Evolutionary conservation across 2,329 filamentous ascomycete genomes (phyloP).

Genomic region (Curvularia spicifera): DNA sequence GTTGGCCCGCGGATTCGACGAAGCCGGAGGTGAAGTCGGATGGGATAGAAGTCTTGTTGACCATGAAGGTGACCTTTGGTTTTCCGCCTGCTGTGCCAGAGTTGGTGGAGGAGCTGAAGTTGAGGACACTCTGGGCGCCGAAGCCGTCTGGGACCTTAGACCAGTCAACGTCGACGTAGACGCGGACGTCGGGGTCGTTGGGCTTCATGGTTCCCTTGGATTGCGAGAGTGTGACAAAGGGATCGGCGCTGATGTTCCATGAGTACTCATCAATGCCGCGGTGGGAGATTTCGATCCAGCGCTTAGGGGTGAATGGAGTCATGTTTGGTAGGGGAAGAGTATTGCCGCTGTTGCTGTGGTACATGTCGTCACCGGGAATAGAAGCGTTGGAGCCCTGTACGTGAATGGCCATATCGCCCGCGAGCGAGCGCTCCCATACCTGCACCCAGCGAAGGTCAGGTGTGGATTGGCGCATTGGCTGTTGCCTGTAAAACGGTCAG

Average conservation of each 20-base stretch:
- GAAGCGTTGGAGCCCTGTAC: conserved; percentile 71
- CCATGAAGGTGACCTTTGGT: conserved; percentile 41
- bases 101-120: conserved; percentile 42
- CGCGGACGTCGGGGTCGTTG: conserved; percentile 40
- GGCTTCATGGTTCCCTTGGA: conserved; percentile 41
- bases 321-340: conserved; percentile 41
- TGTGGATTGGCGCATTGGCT: conserved; percentile 73
- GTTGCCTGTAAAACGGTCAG: conserved; percentile 60
- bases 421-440: conserved; percentile 62
- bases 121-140: conserved; percentile 41
- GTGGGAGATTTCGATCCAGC: conserved; percentile 49
- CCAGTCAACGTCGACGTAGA: conserved; percentile 50
- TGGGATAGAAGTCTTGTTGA: conserved; percentile 46
- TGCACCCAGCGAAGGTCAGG: conserved; percentile 68
- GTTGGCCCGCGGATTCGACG: conserved; percentile 44
- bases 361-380: conserved; percentile 70
- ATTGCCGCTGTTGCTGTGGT: conserved; percentile 58
- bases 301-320: conserved; percentile 44
- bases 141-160: conserved; percentile 34
- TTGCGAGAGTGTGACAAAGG: conserved; percentile 48
- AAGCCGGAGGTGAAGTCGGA: conserved; percentile 43
- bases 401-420: conserved; percentile 68
- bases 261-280: conserved; percentile 40
- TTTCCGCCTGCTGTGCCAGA: conserved; percentile 48
- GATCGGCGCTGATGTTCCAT: conserved; percentile 48